Percentiles rank a stretch among this genome's conserved stretches.
Conservation (phyloP, 306 rosid genomes). For the Albizia julibrissin region DNA sequence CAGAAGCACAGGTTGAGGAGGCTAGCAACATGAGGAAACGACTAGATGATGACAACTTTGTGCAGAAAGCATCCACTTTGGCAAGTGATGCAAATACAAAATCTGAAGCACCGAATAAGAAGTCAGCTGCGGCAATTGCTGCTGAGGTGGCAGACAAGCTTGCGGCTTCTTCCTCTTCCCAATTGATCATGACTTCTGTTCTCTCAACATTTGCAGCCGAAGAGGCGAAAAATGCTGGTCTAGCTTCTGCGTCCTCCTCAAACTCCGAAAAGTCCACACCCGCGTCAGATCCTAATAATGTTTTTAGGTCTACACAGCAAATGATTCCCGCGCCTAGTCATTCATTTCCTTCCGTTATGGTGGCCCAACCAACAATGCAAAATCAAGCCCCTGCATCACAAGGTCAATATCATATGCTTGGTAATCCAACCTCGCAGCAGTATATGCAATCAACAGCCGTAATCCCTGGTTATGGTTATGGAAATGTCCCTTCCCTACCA, state of each 20-base stretch:
- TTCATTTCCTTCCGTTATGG: conserved; percentile 68
- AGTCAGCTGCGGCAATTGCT: conserved; percentile 89
- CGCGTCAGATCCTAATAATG: conserved; percentile 57
- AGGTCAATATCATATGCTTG: conserved; percentile 67
- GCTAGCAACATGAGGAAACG: conserved; percentile 72
- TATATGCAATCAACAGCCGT: conserved; percentile 63
- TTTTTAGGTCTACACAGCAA: conserved; percentile 60
- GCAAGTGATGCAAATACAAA: conserved; percentile 44
- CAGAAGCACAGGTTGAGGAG: conserved; percentile 87
- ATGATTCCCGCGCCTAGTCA: conserved; percentile 52
- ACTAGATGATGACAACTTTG: conserved; percentile 63
- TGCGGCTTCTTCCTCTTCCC: conserved; percentile 89
- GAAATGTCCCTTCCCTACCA: conserved; percentile 60
- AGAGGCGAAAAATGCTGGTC: conserved; percentile 75
- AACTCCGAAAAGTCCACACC: conserved; percentile 51
- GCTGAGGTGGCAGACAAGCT: conserved; percentile 97
- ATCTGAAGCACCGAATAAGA: conserved; percentile 50
- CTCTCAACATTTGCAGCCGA: conserved; percentile 89
- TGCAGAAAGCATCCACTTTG: conserved; percentile 47
- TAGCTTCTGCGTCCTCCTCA: conserved; percentile 47
- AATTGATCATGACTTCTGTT: conserved; percentile 85
- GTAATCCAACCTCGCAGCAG: conserved; percentile 65
- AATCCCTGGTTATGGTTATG: conserved; percentile 64
- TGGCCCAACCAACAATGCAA: conserved; percentile 53
- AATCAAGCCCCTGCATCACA: conserved; percentile 58